phyloP scores from a whole-genome alignment of 768 basidiomycete genomes.

The Leccinum incarnatum region DNA sequence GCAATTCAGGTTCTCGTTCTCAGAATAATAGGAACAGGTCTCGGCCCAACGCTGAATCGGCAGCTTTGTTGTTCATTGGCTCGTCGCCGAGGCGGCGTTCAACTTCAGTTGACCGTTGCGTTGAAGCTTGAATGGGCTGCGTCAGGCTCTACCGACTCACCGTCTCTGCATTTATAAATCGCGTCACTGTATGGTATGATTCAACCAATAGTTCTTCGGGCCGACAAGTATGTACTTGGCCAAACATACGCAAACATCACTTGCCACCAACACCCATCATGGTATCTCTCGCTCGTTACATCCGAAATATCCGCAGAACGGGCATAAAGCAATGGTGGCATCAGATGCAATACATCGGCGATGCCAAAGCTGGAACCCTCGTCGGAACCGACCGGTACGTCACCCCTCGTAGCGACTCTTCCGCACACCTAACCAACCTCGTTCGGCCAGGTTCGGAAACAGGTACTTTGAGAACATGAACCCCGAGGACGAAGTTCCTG shows the following conservation, averaged over 20 bases:
- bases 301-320: conserved; percentile 71
- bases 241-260: conserved; percentile 26
- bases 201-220: no score
- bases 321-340: conserved; percentile 88
- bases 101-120: no score
- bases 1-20: no score
- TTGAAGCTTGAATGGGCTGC: no score
- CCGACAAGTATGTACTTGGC: background rate
- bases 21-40: no score
- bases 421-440: conserved; percentile 1
- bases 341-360: conserved; percentile 90
- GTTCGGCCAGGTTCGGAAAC: conserved; percentile 78
- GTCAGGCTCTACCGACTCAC: no score
- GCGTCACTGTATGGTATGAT: no score
- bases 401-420: background rate
- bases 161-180: no score
- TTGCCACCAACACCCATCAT: conserved; percentile 34
- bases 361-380: conserved; percentile 81
- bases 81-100: no score
- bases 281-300: conserved; percentile 72
- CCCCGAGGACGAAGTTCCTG: conserved; percentile 83
- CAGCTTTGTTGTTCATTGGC: no score
- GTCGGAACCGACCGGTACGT: conserved; percentile 84
- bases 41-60: no score
- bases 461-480: conserved; percentile 92